A percentile compares a stretch with the other conserved stretches of the same genome.
Conservation (phyloP, 805 yeast species). For the Candida methanosorbosa region DNA sequence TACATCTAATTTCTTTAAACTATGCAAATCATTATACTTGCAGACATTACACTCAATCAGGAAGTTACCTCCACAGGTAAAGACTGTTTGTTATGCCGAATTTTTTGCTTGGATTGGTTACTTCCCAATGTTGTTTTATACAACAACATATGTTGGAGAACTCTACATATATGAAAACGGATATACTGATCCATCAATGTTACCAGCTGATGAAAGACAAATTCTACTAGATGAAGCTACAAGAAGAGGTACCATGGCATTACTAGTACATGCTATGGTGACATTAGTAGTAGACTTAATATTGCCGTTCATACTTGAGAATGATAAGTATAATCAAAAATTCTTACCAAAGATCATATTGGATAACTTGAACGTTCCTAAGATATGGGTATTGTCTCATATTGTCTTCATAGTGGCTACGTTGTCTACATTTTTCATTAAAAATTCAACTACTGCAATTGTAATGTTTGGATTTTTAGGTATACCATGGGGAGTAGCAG, state of each 20-base stretch:
- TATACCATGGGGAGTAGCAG: slow-evolving; percentile 55
- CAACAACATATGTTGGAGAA: slow-evolving; percentile 59
- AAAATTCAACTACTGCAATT: slow-evolving; percentile 33
- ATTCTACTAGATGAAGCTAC: slow-evolving; percentile 36
- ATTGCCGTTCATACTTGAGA: slow-evolving; percentile 32
- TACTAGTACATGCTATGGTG: slow-evolving; percentile 39
- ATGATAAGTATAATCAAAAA: slow-evolving; percentile 2
- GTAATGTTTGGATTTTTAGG: slow-evolving; percentile 44
- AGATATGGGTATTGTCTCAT: slow-evolving; percentile 45
- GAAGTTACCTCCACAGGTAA: slow-evolving; percentile 41
- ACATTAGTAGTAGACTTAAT: slow-evolving; percentile 35
- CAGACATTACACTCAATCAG: slow-evolving; percentile 29
- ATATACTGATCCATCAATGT: slow-evolving; percentile 26
- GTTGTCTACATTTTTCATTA: slow-evolving; percentile 36
- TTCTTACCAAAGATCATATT: slow-evolving; percentile 5
- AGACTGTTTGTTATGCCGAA: slow-evolving; percentile 44
- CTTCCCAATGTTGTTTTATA: slow-evolving; percentile 56
- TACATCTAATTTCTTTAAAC: slow-evolving; percentile 8
- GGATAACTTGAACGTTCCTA: slow-evolving; percentile 27
- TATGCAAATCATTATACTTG: slow-evolving; percentile 16
- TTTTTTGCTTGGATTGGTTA: slow-evolving; percentile 65
- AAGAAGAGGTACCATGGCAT: slow-evolving; percentile 42
- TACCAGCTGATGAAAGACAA: slow-evolving; percentile 29
- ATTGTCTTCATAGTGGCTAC: slow-evolving; percentile 39
- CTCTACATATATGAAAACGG: slow-evolving; percentile 37